Evolutionary conservation across 768 basidiomycete species (phyloP).

Genomic region (Auricularia heimuer): DNA sequence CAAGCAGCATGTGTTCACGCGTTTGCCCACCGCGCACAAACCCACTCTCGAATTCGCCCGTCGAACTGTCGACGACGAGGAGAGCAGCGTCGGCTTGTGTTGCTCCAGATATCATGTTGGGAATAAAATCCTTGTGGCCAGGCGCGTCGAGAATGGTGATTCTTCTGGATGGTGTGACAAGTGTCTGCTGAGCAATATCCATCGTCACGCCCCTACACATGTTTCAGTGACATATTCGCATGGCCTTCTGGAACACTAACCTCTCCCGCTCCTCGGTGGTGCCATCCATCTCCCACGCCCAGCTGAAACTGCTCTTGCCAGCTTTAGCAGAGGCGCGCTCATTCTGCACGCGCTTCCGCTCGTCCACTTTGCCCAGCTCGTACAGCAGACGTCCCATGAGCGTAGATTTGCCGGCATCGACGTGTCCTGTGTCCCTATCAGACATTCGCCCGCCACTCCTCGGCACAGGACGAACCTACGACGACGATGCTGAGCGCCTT

Average conservation of each 20-base stretch:
- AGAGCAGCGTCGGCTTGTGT: constrained; percentile 93
- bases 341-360: constrained; percentile 74
- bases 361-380: constrained; percentile 80
- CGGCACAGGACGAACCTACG: constrained; percentile 48
- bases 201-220: constrained; percentile 84
- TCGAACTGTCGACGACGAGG: constrained; percentile 82
- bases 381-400: constrained; percentile 92
- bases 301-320: constrained; percentile 92
- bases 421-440: constrained; percentile 57
- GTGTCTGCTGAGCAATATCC: constrained; percentile 82
- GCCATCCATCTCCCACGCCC: constrained; percentile 97
- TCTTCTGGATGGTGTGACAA: constrained; percentile 61
- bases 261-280: constrained; percentile 87
- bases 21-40: constrained; percentile 94
- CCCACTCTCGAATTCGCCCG: constrained; percentile 92
- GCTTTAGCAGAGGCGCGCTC: constrained; percentile 82
- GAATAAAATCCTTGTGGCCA: constrained; percentile 95
- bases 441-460: neutral
- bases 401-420: constrained; percentile 98
- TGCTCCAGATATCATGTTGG: constrained; percentile 99
- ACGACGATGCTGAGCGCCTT: constrained; percentile 81
- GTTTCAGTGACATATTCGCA: constrained; percentile 3
- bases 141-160: constrained; percentile 96
- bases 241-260: constrained; percentile 32
- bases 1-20: constrained; percentile 84